These are phyloP conservation scores for Paraglomus occultum DNA, from an alignment of 192 early-diverging fungal species.

Conservation along the genomic window DNA sequence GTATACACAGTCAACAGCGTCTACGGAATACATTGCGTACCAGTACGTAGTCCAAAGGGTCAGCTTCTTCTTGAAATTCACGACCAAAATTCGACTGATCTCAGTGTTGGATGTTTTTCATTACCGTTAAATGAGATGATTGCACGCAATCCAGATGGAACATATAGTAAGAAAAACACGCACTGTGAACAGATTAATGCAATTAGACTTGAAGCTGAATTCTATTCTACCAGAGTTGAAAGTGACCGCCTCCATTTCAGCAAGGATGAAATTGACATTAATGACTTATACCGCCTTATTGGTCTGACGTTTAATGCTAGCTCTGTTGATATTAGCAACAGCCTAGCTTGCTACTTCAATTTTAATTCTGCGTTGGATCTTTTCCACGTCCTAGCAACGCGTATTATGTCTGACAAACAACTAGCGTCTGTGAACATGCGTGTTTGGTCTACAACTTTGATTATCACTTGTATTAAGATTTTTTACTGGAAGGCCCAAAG, in stretches of 20 bases:
- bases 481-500: slow-evolving; percentile 19
- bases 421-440: background rate
- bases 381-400: background rate
- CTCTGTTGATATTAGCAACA: slow-evolving; percentile 7
- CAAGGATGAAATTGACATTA: background rate
- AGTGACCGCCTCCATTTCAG: background rate
- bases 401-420: background rate
- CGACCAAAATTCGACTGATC: too few relatives aligned
- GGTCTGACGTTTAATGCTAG: background rate
- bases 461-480: slow-evolving; percentile 5
- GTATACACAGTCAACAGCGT: too few relatives aligned
- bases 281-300: slow-evolving; percentile 12
- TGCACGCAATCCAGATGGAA: too few relatives aligned
- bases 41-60: too few relatives aligned
- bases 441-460: slow-evolving; percentile 6
- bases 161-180: too few relatives aligned
- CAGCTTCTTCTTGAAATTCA: too few relatives aligned
- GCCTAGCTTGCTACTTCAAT: slow-evolving; percentile 13
- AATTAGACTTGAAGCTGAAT: slow-evolving; percentile 1
- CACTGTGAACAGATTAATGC: too few relatives aligned
- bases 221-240: background rate
- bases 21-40: too few relatives aligned
- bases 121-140: too few relatives aligned
- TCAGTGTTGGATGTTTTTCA: too few relatives aligned
- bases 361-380: slow-evolving; percentile 7